Conservation (phyloP, 2,329 filamentous ascomycete species). For the Fusarium sp. region DNA sequence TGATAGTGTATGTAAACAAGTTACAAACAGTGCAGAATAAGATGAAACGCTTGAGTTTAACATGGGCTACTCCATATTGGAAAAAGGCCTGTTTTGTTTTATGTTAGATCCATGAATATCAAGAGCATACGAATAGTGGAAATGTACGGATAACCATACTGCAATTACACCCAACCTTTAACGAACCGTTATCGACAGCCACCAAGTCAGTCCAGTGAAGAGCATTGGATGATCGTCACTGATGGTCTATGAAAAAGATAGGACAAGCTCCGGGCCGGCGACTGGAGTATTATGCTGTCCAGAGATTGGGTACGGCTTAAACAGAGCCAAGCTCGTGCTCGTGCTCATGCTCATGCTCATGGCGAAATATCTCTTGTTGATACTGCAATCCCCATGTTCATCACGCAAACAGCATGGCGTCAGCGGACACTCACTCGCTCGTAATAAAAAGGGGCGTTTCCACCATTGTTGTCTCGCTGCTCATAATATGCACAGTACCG, state of each 20-base stretch:
- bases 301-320: not conserved
- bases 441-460: slow-evolving; percentile 27
- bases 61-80: not conserved
- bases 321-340: slow-evolving; percentile 7
- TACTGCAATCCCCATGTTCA: slow-evolving; percentile 8
- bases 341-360: slow-evolving; percentile 20
- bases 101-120: not conserved
- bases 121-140: not conserved
- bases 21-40: not conserved
- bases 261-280: slow-evolving; percentile 24
- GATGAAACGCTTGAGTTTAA: slow-evolving; percentile 8
- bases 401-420: slow-evolving; percentile 37
- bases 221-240: slow-evolving; percentile 32
- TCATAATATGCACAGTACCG: slow-evolving; percentile 1
- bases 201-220: slow-evolving; percentile 9
- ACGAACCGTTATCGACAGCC: not conserved
- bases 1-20: not conserved
- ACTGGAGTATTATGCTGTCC: not conserved
- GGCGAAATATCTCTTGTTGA: slow-evolving; percentile 36
- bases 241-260: slow-evolving; percentile 20
- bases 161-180: not conserved
- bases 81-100: slow-evolving; percentile 2
- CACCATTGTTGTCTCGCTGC: not conserved
- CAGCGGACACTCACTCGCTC: slow-evolving; percentile 37
- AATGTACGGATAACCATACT: too few species aligned